Percentiles rank a stretch among this genome's conserved stretches.
Conservation (phyloP, 306 rosid genomes). For the Arachis hypogaea region DNA sequence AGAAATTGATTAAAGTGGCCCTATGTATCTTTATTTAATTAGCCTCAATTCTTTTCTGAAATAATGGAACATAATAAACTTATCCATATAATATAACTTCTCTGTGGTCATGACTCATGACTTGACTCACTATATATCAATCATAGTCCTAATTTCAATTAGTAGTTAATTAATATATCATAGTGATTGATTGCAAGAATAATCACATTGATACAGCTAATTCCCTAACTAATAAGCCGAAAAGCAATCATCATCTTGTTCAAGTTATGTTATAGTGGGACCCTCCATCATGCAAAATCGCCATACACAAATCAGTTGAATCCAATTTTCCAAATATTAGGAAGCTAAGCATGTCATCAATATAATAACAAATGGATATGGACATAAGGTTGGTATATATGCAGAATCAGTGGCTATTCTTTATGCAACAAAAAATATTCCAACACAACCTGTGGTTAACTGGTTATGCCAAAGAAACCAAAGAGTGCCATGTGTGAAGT, state of each 20-base stretch:
- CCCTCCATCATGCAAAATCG: conserved; percentile 15
- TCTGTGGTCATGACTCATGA: background rate
- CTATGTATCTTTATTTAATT: no score
- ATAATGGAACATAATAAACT: conserved; percentile 1
- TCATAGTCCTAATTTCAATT: conserved; percentile 14
- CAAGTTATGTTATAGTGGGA: conserved; percentile 14
- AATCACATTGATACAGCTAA: background rate
- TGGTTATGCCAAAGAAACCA: background rate
- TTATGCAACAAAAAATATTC: background rate
- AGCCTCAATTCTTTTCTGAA: background rate
- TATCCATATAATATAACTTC: background rate
- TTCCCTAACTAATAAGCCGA: background rate
- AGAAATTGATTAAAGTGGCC: no score
- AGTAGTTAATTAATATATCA: background rate
- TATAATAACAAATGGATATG: conserved; percentile 1
- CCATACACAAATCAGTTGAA: background rate
- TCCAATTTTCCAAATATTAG: conserved; percentile 3
- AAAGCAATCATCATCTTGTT: background rate
- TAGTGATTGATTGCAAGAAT: conserved; percentile 14
- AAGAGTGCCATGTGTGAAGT: conserved; percentile 3
- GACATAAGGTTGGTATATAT: conserved; percentile 22
- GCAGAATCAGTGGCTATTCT: conserved; percentile 1
- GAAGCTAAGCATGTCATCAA: background rate
- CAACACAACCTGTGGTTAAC: background rate
- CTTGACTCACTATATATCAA: conserved; percentile 8